Conservation (phyloP, 768 basidiomycete species). For the Pleurotus eryngii region DNA sequence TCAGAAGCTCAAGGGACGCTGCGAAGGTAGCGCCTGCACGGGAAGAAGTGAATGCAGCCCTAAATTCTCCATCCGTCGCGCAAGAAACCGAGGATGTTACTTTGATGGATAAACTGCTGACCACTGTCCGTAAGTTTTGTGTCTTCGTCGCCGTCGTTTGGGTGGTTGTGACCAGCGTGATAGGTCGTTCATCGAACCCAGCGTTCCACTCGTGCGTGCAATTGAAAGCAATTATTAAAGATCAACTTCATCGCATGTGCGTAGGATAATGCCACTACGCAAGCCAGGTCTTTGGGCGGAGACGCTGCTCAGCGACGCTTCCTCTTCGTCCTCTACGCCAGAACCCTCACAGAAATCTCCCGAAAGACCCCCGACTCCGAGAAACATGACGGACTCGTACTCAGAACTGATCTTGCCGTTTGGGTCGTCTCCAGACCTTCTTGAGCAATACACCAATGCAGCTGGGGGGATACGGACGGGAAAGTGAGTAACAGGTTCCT, state of each 20-base stretch:
- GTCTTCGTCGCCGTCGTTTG: neutral
- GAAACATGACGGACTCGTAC: conserved; percentile 72
- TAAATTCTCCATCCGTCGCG: conserved; percentile 24
- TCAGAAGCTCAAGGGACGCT: too few relatives aligned
- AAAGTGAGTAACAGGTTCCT: conserved; percentile 33
- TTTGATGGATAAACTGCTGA: conserved; percentile 54
- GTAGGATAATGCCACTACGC: conserved; percentile 56
- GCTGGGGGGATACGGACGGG: conserved; percentile 69
- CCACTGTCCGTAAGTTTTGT: conserved; percentile 48
- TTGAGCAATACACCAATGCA: conserved; percentile 72
- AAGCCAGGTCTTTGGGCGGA: conserved; percentile 57
- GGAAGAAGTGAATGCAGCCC: too few relatives aligned
- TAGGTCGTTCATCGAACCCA: conserved; percentile 52
- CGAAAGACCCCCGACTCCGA: conserved; percentile 33
- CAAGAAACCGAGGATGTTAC: conserved; percentile 59
- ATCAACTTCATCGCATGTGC: neutral
- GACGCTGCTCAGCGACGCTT: conserved; percentile 38
- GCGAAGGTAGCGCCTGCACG: too few relatives aligned
- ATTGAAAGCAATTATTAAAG: neutral
- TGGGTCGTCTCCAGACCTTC: conserved; percentile 48
- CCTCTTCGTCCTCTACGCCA: conserved; percentile 11
- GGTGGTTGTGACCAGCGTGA: neutral
- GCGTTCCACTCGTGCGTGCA: conserved; percentile 45
- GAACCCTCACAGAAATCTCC: conserved; percentile 2
- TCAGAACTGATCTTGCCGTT: conserved; percentile 65